These are phyloP conservation scores for Primulina huaijiensis DNA, from an alignment of 257 asterid genomes.

Conservation along the genomic window DNA sequence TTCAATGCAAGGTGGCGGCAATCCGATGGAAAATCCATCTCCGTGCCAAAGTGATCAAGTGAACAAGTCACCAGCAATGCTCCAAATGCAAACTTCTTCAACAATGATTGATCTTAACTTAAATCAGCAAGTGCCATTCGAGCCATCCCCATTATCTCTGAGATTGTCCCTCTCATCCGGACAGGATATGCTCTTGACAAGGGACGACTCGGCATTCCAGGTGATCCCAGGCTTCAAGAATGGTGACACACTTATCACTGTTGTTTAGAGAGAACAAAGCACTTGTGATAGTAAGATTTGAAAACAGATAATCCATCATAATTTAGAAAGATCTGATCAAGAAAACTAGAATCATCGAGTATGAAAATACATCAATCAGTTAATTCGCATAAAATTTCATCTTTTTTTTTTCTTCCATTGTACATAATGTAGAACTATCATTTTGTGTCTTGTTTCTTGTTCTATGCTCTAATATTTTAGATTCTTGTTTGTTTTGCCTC, in stretches of 20 bases:
- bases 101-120: slow-evolving; percentile 41
- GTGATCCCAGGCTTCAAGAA: slow-evolving; percentile 35
- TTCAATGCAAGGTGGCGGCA: slow-evolving; percentile 51
- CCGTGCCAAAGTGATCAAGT: slow-evolving; percentile 27
- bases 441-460: slow-evolving; percentile 46
- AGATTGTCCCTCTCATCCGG: slow-evolving; percentile 59
- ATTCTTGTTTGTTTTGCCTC: slow-evolving; percentile 29
- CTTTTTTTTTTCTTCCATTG: slow-evolving; percentile 33
- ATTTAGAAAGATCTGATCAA: slow-evolving; percentile 31
- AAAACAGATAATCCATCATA: slow-evolving; percentile 22
- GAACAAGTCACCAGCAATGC: slow-evolving; percentile 31
- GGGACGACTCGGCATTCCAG: slow-evolving; percentile 33
- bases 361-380: slow-evolving; percentile 32
- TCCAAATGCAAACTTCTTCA: slow-evolving; percentile 33
- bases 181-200: slow-evolving; percentile 41
- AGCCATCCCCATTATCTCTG: slow-evolving; percentile 51
- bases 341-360: slow-evolving; percentile 6
- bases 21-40: slow-evolving; percentile 29
- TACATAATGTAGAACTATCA: slow-evolving; percentile 53
- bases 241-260: slow-evolving; percentile 52
- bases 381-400: slow-evolving; percentile 31
- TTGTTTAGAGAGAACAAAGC: slow-evolving; percentile 36
- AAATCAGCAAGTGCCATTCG: slow-evolving; percentile 34
- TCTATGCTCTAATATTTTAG: slow-evolving; percentile 33
- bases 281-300: slow-evolving; percentile 23